Percentiles rank a stretch among this genome's conserved stretches.
phyloP scores from a whole-genome alignment of 164 flowering plant genomes.

The Vitis rotundifolia region DNA sequence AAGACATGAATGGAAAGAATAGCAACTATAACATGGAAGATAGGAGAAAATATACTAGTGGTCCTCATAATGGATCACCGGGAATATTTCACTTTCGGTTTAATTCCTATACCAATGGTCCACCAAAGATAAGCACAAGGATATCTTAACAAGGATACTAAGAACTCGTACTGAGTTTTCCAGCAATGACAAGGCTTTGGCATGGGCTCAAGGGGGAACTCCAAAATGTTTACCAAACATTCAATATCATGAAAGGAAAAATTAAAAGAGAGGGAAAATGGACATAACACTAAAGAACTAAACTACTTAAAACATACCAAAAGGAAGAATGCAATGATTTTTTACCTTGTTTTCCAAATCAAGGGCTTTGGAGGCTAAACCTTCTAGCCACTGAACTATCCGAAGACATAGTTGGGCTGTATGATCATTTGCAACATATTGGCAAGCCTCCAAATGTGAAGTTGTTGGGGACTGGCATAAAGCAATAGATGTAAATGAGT shows the following conservation, averaged over 20 bases:
- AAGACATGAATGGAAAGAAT: too few species aligned
- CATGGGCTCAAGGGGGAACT: too few species aligned
- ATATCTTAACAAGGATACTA: background rate
- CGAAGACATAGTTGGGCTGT: conserved; percentile 94
- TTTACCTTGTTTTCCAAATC: conserved; percentile 88
- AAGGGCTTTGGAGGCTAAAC: conserved; percentile 85
- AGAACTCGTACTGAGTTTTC: background rate
- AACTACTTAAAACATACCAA: background rate
- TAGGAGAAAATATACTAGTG: too few species aligned
- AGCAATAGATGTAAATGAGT: conserved; percentile 1
- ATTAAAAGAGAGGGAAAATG: background rate
- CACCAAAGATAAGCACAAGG: background rate
- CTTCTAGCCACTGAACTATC: conserved; percentile 98
- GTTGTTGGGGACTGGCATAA: conserved; percentile 77
- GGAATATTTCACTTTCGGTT: too few species aligned
- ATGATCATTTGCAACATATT: conserved; percentile 74
- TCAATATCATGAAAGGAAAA: background rate
- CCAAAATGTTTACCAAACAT: too few species aligned
- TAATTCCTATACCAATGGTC: background rate
- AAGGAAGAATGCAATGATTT: background rate
- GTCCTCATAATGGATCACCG: too few species aligned
- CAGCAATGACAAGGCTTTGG: background rate
- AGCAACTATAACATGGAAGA: too few species aligned
- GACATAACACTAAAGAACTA: background rate
- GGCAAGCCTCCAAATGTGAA: conserved; percentile 90